Conservation (phyloP, 768 basidiomycete genomes). For the Royoungia palumana region DNA sequence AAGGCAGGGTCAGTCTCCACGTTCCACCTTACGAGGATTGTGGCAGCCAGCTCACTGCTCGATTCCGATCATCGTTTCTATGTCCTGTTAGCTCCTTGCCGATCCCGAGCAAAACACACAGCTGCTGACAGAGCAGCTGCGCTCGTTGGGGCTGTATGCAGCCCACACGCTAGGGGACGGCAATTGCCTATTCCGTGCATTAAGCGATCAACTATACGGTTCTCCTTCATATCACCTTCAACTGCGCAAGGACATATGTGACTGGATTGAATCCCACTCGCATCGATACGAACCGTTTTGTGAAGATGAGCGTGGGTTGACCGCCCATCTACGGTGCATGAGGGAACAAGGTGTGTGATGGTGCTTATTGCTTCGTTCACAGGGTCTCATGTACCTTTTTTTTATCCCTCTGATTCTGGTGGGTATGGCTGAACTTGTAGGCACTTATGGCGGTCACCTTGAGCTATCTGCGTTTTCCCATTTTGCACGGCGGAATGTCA, state of each 20-base stretch:
- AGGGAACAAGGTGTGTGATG: slow-evolving; percentile 59
- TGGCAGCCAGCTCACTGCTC: slow-evolving; percentile 15
- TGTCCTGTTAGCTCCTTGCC: slow-evolving; percentile 37
- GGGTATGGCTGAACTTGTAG: slow-evolving; percentile 35
- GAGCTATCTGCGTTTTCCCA: slow-evolving; percentile 93
- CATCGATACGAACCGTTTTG: slow-evolving; percentile 83
- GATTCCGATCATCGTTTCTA: slow-evolving; percentile 11
- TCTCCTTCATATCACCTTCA: slow-evolving; percentile 63
- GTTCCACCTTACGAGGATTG: slow-evolving; percentile 18
- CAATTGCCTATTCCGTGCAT: slow-evolving; percentile 90
- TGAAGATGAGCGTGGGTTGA: slow-evolving; percentile 77
- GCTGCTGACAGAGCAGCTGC: slow-evolving; percentile 69
- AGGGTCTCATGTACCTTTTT: slow-evolving; percentile 10
- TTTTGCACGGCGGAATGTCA: slow-evolving; percentile 72
- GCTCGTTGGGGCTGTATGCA: slow-evolving; percentile 79
- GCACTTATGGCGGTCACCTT: slow-evolving; percentile 90
- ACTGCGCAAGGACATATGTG: slow-evolving; percentile 74
- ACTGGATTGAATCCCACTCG: slow-evolving; percentile 70
- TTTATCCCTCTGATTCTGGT: not conserved
- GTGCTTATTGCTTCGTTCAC: not conserved
- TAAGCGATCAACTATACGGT: slow-evolving; percentile 85
- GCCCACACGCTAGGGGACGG: slow-evolving; percentile 85
- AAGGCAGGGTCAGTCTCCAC: slow-evolving; percentile 49
- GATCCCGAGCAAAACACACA: slow-evolving; percentile 65
- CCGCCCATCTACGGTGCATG: slow-evolving; percentile 74